phyloP scores from a whole-genome alignment of 208 protist species.

The Leishmania tropica region DNA sequence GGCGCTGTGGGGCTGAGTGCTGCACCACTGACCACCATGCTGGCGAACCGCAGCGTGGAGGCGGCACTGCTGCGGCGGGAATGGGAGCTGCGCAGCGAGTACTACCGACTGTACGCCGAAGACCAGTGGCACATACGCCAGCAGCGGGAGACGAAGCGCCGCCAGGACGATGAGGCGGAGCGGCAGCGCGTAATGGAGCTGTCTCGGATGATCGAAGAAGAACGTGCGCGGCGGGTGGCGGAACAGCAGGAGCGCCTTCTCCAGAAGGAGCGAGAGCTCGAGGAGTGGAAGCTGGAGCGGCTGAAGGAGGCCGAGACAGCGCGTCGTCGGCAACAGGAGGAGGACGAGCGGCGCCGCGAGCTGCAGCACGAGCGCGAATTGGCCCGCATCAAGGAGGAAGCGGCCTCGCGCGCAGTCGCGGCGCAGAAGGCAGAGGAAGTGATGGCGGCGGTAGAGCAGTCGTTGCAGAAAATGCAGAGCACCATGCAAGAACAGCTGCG shows the following conservation, averaged over 20 bases:
- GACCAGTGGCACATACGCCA: constrained; percentile 50
- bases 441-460: constrained; percentile 40
- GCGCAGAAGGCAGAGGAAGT: constrained; percentile 38
- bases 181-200: constrained; percentile 52
- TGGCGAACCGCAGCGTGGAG: constrained; percentile 33
- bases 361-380: constrained; percentile 76
- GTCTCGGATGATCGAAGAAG: constrained; percentile 59
- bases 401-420: constrained; percentile 35
- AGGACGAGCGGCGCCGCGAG: constrained; percentile 76
- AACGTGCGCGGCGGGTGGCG: constrained; percentile 58
- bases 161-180: constrained; percentile 56
- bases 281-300: constrained; percentile 84
- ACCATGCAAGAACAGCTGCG: constrained; percentile 40
- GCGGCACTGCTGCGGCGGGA: constrained; percentile 66
- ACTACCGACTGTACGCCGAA: constrained; percentile 51
- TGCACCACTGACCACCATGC: not conserved
- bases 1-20: not conserved
- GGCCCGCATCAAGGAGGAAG: constrained; percentile 66
- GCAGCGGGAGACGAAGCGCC: constrained; percentile 41
- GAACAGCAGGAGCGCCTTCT: constrained; percentile 73
- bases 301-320: constrained; percentile 52
- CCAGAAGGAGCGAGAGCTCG: constrained; percentile 74
- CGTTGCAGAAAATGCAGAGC: constrained; percentile 37
- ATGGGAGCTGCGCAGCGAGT: constrained; percentile 66
- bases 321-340: constrained; percentile 47